These are phyloP conservation scores for Cucurbita maxima DNA, from an alignment of 306 rosid genomes.

Conservation along the genomic window DNA sequence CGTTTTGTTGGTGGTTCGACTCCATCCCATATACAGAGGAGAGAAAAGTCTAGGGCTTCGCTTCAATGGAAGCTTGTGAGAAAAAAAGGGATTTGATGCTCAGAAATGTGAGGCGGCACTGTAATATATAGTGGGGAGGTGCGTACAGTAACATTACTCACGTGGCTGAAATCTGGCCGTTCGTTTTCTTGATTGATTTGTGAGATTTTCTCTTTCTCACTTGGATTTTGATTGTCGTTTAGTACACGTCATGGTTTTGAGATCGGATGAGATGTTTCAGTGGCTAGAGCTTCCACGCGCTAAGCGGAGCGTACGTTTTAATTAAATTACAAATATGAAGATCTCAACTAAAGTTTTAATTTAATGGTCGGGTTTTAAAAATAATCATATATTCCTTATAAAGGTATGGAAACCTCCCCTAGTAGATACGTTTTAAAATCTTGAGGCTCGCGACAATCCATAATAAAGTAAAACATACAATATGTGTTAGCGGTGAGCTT, in stretches of 20 bases:
- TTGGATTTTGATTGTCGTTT: slow-evolving; percentile 13
- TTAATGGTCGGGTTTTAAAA: too few relatives aligned
- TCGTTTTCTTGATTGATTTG: neutral
- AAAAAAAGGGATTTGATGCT: neutral
- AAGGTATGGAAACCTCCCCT: too few relatives aligned
- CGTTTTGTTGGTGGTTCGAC: slow-evolving; percentile 18
- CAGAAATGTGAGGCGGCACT: slow-evolving; percentile 11
- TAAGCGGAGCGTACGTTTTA: neutral
- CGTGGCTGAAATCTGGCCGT: slow-evolving; percentile 29
- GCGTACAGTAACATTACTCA: slow-evolving; percentile 4
- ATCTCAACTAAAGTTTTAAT: too few relatives aligned
- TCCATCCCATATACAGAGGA: slow-evolving; percentile 29
- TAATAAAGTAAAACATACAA: too few relatives aligned
- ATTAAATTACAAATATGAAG: too few relatives aligned
- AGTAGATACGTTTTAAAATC: too few relatives aligned
- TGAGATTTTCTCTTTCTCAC: slow-evolving; percentile 14
- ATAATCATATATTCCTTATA: too few relatives aligned
- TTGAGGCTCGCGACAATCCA: too few relatives aligned
- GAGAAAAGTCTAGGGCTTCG: neutral
- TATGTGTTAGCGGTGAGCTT: too few relatives aligned
- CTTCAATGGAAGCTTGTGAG: neutral
- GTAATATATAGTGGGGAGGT: slow-evolving; percentile 18
- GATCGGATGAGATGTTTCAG: slow-evolving; percentile 30
- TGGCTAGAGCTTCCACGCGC: neutral
- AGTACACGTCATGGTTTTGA: slow-evolving; percentile 26